These are phyloP conservation scores for Tephrocybe rancida DNA, from an alignment of 768 basidiomycete species.

Conservation along the genomic window DNA sequence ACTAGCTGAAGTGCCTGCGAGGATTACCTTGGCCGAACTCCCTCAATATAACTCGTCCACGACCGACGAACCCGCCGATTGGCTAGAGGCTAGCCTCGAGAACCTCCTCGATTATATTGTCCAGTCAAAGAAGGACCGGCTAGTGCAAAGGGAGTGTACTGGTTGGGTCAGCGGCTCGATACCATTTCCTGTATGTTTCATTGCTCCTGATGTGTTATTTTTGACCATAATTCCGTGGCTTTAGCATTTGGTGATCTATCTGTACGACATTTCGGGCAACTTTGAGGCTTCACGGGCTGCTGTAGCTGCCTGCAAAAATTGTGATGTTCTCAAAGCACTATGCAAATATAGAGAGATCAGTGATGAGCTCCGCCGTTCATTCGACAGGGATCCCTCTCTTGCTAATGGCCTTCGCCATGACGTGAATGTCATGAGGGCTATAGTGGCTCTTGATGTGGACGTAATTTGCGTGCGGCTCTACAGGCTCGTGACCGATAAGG, in stretches of 20 bases:
- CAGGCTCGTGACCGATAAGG: not conserved
- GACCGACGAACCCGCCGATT: no score
- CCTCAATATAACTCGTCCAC: no score
- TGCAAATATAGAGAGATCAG: constrained; percentile 2
- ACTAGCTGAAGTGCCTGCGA: no score
- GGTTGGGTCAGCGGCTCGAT: no score
- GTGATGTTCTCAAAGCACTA: constrained; percentile 6
- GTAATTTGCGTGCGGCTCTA: constrained; percentile 10
- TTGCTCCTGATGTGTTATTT: no score
- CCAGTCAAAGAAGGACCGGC: no score
- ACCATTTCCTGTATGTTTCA: constrained; percentile 3
- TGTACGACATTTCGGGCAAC: constrained; percentile 3
- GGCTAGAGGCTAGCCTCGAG: no score
- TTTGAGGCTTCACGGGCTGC: not conserved
- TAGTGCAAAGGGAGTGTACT: no score
- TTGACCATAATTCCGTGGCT: not conserved
- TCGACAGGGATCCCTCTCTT: not conserved
- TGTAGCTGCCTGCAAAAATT: constrained; percentile 1
- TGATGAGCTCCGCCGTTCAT: constrained; percentile 5
- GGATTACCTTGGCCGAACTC: no score
- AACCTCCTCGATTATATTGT: no score
- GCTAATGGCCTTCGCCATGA: not conserved
- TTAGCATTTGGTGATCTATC: constrained; percentile 7
- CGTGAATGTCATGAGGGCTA: not conserved
- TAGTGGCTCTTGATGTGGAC: constrained; percentile 13